Base-by-base conservation (phyloP, 805 yeast genomes). In the Citeromyces nyonsensis region DNA sequence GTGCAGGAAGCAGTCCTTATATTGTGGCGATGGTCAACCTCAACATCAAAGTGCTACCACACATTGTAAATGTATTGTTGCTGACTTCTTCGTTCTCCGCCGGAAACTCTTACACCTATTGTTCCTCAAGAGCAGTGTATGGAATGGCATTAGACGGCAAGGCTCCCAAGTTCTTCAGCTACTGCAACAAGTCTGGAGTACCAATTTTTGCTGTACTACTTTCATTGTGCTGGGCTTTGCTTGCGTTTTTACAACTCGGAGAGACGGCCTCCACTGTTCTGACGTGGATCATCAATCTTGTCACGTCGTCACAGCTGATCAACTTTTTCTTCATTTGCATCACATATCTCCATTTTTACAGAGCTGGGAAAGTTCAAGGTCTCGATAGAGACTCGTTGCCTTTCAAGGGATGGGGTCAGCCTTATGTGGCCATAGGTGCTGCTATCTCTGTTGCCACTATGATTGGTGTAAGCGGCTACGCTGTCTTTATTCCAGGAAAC, bases 1-100 rank as follows among this genome's bases (percentile, higher is more conserved):
- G 83, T 33, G 93, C 79, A 0, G 76, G 70, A 15, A 69, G 82
- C 4, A 72, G 84, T 13, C 88, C 94, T 1, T 80, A 74, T 44
- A 88, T 80, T 33, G 69, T 82, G 42, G 88, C 85, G 6, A 80
- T 83, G 77, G 51, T 56, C 29, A 66, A 64, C 36, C 54, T 80
- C 43, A 66, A 69, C 2, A 77, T 82, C 36, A 66, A 58, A 26
- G 72, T 64, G 2, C 45, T 65, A 29, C 69, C 69, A 3, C 55
- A 61, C 36, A 59, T 65, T 30, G 60, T 65, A 29, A 64, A 63
- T 36, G 66, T 42, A 14, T 42, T 63, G 20, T 47, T 63, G 33
- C 45, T 63, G 14, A 52, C 64, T 1, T 48, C 69, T 3, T 58
- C 66, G 4, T 63, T 62, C 37, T 61, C 68, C 6, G 69, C 69